Evolutionary conservation across 306 rosid genomes (phyloP).

Genomic region (Cicer arietinum): DNA sequence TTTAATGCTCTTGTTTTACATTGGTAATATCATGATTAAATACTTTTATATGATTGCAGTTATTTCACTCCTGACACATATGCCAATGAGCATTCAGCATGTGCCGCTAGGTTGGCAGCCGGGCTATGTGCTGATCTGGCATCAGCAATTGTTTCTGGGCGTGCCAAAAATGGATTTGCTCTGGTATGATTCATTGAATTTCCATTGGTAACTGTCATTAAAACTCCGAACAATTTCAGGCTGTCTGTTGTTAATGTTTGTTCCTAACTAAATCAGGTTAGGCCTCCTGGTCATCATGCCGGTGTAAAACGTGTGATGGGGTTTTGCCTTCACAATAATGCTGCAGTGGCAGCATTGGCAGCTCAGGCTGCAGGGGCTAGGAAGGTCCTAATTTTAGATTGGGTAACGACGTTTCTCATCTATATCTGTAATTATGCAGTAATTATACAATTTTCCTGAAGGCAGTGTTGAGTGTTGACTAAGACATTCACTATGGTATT

Average conservation of each 20-base stretch:
- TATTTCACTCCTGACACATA: slow-evolving; percentile 94
- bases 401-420: slow-evolving; percentile 68
- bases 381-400: slow-evolving; percentile 92
- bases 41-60: slow-evolving; percentile 60
- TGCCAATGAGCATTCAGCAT: slow-evolving; percentile 97
- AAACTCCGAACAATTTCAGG: slow-evolving; percentile 6
- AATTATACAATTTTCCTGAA: slow-evolving; percentile 11
- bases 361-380: slow-evolving; percentile 94
- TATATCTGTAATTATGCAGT: slow-evolving; percentile 6
- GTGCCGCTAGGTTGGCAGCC: slow-evolving; percentile 97
- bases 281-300: slow-evolving; percentile 99
- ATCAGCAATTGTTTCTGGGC: slow-evolving; percentile 78
- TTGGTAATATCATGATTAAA: slow-evolving; percentile 42
- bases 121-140: slow-evolving; percentile 97
- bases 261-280: slow-evolving; percentile 68
- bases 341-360: slow-evolving; percentile 94
- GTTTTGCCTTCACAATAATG: slow-evolving; percentile 98
- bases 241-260: slow-evolving; percentile 29
- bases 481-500: slow-evolving; percentile 16
- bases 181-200: slow-evolving; percentile 60
- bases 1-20: slow-evolving; percentile 26
- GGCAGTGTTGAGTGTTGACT: slow-evolving; percentile 37
- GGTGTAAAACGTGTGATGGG: slow-evolving; percentile 95
- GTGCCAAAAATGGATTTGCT: slow-evolving; percentile 91
- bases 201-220: slow-evolving; percentile 28